Percentiles rank a stretch among this genome's conserved stretches.
Evolutionary conservation across 2,329 filamentous ascomycete species (phyloP).

Genomic region (Microsporum ferrugineum): DNA sequence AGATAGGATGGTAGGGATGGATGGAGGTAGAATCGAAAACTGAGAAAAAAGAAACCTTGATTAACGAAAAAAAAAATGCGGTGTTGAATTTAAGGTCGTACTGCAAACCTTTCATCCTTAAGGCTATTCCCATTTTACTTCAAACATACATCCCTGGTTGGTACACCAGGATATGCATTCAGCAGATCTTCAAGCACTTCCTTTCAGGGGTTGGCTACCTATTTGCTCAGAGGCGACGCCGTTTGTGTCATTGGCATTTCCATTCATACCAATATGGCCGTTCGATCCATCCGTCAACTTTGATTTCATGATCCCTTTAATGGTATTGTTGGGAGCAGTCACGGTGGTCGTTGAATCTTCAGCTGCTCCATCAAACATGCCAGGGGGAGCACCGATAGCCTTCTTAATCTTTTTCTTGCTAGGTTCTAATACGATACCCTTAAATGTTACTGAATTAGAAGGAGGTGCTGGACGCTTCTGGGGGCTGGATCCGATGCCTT

Average conservation of each 20-base stretch:
- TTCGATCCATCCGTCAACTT: constrained; percentile 3
- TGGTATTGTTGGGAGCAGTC: neutral
- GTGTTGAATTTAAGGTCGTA: neutral
- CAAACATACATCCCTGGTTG: neutral
- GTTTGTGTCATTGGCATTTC: neutral
- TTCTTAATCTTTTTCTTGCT: constrained; percentile 36
- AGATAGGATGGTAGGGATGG: neutral
- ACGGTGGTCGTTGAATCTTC: neutral
- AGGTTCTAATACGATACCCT: constrained; percentile 24
- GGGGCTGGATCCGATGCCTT: constrained; percentile 8
- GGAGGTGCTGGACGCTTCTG: constrained; percentile 13
- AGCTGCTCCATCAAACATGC: constrained; percentile 20
- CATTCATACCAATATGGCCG: constrained; percentile 1
- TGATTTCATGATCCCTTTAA: neutral
- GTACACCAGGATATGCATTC: neutral
- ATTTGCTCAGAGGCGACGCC: neutral
- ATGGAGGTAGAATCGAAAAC: neutral
- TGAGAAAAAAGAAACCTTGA: neutral
- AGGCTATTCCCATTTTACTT: neutral
- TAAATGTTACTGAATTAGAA: constrained; percentile 14
- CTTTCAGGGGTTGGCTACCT: constrained; percentile 1
- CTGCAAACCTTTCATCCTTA: neutral
- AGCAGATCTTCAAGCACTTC: neutral
- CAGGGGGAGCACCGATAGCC: constrained; percentile 23
- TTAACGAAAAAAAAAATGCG: neutral